These are phyloP conservation scores for Aspergillus carlsbadensis DNA, from an alignment of 495 filamentous ascomycete species.

Conservation along the genomic window DNA sequence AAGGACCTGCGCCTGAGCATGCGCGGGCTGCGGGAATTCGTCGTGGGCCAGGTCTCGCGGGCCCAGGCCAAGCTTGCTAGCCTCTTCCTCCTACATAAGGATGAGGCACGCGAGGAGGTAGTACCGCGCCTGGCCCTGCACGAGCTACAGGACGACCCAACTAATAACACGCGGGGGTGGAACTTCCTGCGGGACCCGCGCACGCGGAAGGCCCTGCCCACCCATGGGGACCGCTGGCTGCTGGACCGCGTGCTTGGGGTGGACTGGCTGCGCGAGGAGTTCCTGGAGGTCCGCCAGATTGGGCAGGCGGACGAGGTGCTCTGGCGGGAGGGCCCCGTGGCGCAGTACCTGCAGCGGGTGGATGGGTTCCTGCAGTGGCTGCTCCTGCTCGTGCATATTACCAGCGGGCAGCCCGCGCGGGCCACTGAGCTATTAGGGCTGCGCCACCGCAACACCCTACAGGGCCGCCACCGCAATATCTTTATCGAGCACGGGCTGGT, in stretches of 20 bases:
- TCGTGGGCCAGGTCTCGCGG: background rate
- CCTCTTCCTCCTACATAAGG: too few relatives aligned
- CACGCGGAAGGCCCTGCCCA: conserved; percentile 9
- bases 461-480: conserved; percentile 8
- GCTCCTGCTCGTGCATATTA: background rate
- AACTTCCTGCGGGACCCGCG: conserved; percentile 16
- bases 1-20: conserved; percentile 15
- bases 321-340: too few relatives aligned
- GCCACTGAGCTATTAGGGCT: background rate
- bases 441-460: background rate
- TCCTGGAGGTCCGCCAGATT: background rate
- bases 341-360: background rate
- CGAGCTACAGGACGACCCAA: background rate
- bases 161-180: background rate
- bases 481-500: conserved; percentile 17
- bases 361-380: background rate
- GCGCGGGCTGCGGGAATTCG: conserved; percentile 7
- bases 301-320: background rate
- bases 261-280: background rate
- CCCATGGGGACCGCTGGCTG: background rate
- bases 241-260: too few relatives aligned
- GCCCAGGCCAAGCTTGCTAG: background rate
- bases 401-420: background rate
- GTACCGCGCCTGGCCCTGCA: background rate
- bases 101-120: too few relatives aligned